Conservation (phyloP, 306 rosid species). For the Vachellia pachyceras region DNA sequence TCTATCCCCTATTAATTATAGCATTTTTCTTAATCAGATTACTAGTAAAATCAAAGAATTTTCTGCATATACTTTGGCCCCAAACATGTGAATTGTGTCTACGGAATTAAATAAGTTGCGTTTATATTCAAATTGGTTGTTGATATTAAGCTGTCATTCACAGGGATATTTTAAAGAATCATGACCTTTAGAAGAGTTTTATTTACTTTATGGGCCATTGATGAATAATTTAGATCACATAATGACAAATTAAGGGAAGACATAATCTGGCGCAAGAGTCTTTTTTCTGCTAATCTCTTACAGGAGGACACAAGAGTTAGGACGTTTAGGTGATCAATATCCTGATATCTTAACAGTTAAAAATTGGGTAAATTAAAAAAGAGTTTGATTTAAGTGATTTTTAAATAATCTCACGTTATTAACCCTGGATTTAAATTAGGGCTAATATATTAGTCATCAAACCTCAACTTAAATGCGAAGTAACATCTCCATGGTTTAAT, state of each 20-base stretch:
- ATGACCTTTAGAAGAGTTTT: conserved; percentile 35
- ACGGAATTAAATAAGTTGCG: neutral
- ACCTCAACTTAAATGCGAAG: neutral
- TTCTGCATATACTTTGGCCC: conserved; percentile 28
- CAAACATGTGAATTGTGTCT: conserved; percentile 2
- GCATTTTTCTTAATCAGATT: neutral
- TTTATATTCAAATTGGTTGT: conserved; percentile 38
- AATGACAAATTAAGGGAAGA: conserved; percentile 41
- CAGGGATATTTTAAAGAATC: conserved; percentile 33
- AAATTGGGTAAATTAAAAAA: neutral
- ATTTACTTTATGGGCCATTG: conserved; percentile 29
- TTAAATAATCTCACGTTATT: neutral
- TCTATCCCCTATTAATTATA: conserved; percentile 13
- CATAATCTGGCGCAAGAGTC: conserved; percentile 20
- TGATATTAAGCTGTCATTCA: conserved; percentile 57
- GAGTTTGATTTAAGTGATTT: conserved; percentile 14
- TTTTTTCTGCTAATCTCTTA: conserved; percentile 42
- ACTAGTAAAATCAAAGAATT: conserved; percentile 23
- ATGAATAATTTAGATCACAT: conserved; percentile 35
- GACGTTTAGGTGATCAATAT: conserved; percentile 57
- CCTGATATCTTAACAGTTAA: conserved; percentile 39
- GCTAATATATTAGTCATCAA: conserved; percentile 14
- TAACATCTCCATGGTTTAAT: too few species aligned
- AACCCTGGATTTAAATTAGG: conserved; percentile 33
- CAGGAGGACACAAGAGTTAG: conserved; percentile 52